Evolutionary conservation across 202 grass and related monocot species (phyloP).

Genomic region (Panicum virgatum): DNA sequence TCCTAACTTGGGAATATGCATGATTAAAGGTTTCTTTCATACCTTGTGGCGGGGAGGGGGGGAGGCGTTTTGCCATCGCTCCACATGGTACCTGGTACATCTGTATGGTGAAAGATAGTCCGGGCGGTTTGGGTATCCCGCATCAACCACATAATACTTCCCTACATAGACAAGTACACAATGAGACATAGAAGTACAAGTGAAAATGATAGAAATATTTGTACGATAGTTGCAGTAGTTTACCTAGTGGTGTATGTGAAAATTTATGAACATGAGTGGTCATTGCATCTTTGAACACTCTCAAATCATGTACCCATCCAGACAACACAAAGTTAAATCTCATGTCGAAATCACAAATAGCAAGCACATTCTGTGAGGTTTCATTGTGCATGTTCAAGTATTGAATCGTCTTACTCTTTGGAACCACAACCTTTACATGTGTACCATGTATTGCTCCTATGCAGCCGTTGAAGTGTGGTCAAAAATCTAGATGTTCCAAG

Average conservation of each 20-base stretch:
- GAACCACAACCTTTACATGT: background rate
- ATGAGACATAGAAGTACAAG: too few species aligned
- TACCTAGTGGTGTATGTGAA: slow-evolving; percentile 5
- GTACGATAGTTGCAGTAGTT: too few species aligned
- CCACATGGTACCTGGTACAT: background rate
- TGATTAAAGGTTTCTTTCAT: slow-evolving; percentile 9
- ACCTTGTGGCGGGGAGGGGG: background rate
- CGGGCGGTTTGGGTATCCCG: too few species aligned
- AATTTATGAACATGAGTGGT: background rate
- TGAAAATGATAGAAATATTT: too few species aligned
- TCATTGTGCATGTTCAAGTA: background rate
- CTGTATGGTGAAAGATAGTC: slow-evolving; percentile 6
- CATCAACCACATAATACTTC: slow-evolving; percentile 21
- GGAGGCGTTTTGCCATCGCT: background rate
- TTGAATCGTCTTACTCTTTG: background rate
- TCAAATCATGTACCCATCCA: too few species aligned
- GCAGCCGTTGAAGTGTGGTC: background rate
- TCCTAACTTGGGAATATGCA: background rate
- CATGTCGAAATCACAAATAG: background rate
- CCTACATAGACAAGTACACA: background rate
- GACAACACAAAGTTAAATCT: too few species aligned
- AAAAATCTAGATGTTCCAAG: too few species aligned
- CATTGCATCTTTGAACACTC: background rate
- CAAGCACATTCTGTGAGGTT: slow-evolving; percentile 3
- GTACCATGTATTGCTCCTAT: background rate